Percentiles rank a stretch among this genome's conserved stretches.
Evolutionary conservation across 805 yeast genomes (phyloP).

Genomic region (Ascoidea rubescens): DNA sequence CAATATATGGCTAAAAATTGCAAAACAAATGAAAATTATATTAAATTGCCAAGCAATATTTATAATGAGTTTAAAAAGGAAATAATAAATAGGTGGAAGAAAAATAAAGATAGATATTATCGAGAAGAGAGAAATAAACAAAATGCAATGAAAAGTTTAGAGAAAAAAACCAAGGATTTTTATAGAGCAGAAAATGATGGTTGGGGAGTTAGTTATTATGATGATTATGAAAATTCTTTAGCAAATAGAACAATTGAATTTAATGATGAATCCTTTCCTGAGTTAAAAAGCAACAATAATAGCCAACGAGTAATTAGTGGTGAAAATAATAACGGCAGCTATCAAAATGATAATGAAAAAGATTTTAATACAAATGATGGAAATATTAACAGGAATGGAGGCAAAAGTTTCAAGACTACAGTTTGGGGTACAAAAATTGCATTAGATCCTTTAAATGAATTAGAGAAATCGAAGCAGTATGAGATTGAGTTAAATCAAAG

Average conservation of each 20-base stretch:
- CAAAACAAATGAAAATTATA: constrained; percentile 8
- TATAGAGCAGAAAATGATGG: constrained; percentile 41
- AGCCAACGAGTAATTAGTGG: constrained; percentile 4
- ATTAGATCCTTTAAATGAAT: not conserved
- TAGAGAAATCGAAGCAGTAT: not conserved
- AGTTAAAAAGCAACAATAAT: too few relatives aligned
- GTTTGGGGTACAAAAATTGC: not conserved
- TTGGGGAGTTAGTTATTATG: constrained; percentile 12
- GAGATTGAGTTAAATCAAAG: not conserved
- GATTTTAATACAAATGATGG: not conserved
- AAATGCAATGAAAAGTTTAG: constrained; percentile 43
- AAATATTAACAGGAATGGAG: too few relatives aligned
- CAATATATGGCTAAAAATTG: constrained; percentile 19
- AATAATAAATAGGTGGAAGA: constrained; percentile 40
- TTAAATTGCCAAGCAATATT: constrained; percentile 26
- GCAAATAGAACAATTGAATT: constrained; percentile 16
- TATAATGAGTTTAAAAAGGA: constrained; percentile 36
- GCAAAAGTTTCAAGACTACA: not conserved
- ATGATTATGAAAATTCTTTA: constrained; percentile 13
- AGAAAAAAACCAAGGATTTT: constrained; percentile 42
- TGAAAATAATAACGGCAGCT: not conserved
- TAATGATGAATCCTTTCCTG: constrained; percentile 7
- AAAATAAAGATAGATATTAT: constrained; percentile 30
- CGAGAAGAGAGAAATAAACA: constrained; percentile 49
- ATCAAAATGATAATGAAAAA: not conserved